Evolutionary conservation across 441 rosid species (phyloP).

Genomic region (Kokia cookei): DNA sequence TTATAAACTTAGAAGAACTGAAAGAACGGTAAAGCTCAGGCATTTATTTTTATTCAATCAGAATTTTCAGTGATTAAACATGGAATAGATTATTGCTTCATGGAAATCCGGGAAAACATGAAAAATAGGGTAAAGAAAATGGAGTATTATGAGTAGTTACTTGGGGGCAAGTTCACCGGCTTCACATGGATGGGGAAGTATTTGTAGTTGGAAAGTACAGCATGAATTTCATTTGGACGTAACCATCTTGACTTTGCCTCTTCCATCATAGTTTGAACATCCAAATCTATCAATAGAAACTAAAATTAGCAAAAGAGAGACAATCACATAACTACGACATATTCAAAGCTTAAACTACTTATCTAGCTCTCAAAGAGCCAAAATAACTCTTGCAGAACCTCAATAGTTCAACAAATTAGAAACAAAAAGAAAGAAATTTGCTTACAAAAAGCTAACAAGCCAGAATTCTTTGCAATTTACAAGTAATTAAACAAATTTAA

Average conservation of each 20-base stretch:
- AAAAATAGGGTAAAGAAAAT: background rate
- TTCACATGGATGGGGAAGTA: conserved; percentile 67
- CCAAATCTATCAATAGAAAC: conserved; percentile 56
- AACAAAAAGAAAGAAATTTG: background rate
- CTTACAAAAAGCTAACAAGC: background rate
- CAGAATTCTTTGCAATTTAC: background rate
- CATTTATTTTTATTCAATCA: background rate
- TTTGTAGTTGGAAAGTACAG: conserved; percentile 67
- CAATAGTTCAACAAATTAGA: background rate
- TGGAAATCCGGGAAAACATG: background rate
- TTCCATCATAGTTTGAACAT: conserved; percentile 51
- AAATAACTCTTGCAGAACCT: background rate
- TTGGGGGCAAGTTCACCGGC: conserved; percentile 73
- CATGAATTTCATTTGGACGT: conserved; percentile 94
- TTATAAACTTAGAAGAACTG: background rate
- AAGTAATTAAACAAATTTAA: background rate
- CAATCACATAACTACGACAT: background rate
- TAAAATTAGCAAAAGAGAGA: background rate
- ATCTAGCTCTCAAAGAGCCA: background rate
- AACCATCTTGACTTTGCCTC: conserved; percentile 90
- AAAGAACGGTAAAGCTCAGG: background rate
- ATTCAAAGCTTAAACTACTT: background rate
- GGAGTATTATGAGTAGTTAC: conserved; percentile 34
- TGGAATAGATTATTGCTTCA: background rate
- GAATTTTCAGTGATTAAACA: background rate